A percentile compares a stretch with the other conserved stretches of the same genome.
phyloP scores from a whole-genome alignment of 495 filamentous ascomycete genomes.

The Aspergillus bertholletiae region DNA sequence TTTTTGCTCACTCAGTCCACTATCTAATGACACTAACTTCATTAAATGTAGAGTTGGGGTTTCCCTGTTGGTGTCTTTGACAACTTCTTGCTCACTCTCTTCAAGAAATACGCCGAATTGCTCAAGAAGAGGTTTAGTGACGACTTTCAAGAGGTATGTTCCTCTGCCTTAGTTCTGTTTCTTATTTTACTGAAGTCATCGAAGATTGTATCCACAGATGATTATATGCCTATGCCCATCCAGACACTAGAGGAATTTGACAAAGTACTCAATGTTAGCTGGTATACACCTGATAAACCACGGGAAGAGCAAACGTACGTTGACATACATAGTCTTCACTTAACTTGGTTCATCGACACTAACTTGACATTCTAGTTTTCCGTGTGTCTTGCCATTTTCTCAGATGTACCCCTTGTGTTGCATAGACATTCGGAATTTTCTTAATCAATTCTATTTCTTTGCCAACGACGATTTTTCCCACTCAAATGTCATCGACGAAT shows the following conservation, averaged over 20 bases:
- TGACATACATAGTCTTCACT: neutral
- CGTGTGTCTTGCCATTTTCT: conserved; percentile 90
- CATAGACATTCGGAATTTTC: conserved; percentile 93
- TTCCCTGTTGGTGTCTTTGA: conserved; percentile 82
- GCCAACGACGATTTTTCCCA: conserved; percentile 91
- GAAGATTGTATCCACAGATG: conserved; percentile 90
- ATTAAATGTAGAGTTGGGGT: conserved; percentile 66
- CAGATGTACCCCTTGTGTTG: conserved; percentile 99
- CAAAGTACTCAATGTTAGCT: conserved; percentile 88
- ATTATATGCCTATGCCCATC: conserved; percentile 99
- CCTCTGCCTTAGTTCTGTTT: neutral
- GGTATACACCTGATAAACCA: conserved; percentile 81
- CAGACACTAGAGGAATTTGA: conserved; percentile 86
- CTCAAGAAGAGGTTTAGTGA: conserved; percentile 86
- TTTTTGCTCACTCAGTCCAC: conserved; percentile 23
- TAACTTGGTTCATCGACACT: neutral
- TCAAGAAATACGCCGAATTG: conserved; percentile 90
- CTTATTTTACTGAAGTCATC: conserved; percentile 7
- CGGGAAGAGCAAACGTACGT: conserved; percentile 72
- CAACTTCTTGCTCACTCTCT: conserved; percentile 76
- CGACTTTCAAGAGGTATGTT: conserved; percentile 80
- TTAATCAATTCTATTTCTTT: conserved; percentile 95
- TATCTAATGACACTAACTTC: conserved; percentile 7
- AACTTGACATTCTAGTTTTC: conserved; percentile 57
- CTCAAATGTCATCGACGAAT: conserved; percentile 81